phyloP scores from a whole-genome alignment of 148 eudicot species.

The Cornus florida region DNA sequence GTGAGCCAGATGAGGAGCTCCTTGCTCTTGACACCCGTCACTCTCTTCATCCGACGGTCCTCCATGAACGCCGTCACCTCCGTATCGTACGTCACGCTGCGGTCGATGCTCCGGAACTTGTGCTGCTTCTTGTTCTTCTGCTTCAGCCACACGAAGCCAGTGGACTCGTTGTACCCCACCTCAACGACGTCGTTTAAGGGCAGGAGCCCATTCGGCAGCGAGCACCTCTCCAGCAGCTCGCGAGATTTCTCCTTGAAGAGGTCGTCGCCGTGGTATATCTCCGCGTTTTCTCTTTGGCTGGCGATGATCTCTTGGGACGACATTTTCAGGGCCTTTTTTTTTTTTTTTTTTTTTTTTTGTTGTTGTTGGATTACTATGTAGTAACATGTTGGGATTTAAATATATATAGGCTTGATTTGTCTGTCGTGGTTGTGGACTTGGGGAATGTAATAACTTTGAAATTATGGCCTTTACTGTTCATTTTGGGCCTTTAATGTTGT shows the following conservation, averaged over 20 bases:
- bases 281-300: slow-evolving; percentile 49
- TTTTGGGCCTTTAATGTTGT: no score
- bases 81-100: slow-evolving; percentile 39
- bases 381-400: no score
- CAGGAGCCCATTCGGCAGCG: slow-evolving; percentile 58
- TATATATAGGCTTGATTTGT: no score
- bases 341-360: no score
- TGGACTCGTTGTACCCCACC: slow-evolving; percentile 45
- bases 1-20: slow-evolving; percentile 62
- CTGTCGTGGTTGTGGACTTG: no score
- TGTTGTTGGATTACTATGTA: no score
- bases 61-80: slow-evolving; percentile 70
- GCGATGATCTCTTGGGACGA: slow-evolving; percentile 38
- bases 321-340: slow-evolving; percentile 19
- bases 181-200: slow-evolving; percentile 53
- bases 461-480: no score
- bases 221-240: slow-evolving; percentile 39
- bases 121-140: slow-evolving; percentile 49
- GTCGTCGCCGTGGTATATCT: slow-evolving; percentile 41
- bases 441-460: no score
- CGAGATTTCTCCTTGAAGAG: slow-evolving; percentile 50
- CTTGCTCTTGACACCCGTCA: slow-evolving; percentile 67
- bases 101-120: slow-evolving; percentile 34
- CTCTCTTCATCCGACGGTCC: slow-evolving; percentile 47
- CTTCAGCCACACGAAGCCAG: slow-evolving; percentile 67